phyloP scores from a whole-genome alignment of 73 alveolate genomes.

The Paraurostyla sp. region DNA sequence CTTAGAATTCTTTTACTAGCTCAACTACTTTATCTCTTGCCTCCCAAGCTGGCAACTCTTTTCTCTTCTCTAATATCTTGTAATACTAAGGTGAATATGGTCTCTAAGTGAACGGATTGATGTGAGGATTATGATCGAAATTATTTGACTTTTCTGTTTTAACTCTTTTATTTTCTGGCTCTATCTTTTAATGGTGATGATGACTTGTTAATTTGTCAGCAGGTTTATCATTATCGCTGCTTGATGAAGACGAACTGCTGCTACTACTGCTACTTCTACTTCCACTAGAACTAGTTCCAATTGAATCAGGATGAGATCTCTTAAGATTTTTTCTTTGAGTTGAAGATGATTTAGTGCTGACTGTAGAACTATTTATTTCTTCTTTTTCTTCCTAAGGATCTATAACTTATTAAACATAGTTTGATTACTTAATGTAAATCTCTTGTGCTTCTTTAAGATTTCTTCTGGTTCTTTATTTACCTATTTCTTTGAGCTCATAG shows the following conservation, averaged over 20 bases:
- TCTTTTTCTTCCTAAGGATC: conserved; percentile 27
- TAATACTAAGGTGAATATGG: conserved; percentile 82
- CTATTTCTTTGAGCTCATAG: too few relatives aligned
- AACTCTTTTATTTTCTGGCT: conserved; percentile 3
- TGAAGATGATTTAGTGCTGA: not conserved
- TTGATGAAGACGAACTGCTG: conserved; percentile 33
- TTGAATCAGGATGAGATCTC: conserved; percentile 39
- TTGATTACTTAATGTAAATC: conserved; percentile 17
- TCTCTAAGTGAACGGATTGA: conserved; percentile 78
- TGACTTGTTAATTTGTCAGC: not conserved
- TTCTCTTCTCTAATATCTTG: conserved; percentile 86
- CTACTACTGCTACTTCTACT: not conserved
- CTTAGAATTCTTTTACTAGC: conserved; percentile 87
- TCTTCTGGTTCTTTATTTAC: too few relatives aligned
- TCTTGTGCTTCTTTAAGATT: not conserved
- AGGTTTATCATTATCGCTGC: conserved; percentile 24
- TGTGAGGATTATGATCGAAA: conserved; percentile 32
- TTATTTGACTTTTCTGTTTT: not conserved
- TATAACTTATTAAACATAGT: not conserved
- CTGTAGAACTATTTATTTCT: not conserved
- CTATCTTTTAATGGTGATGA: not conserved
- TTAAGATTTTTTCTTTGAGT: not conserved
- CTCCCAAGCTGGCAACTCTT: conserved; percentile 97
- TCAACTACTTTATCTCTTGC: conserved; percentile 89
- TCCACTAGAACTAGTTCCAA: conserved; percentile 4